Base-by-base conservation (phyloP, 176 grass and related monocot species). In the Calamus simplicifolius region DNA sequence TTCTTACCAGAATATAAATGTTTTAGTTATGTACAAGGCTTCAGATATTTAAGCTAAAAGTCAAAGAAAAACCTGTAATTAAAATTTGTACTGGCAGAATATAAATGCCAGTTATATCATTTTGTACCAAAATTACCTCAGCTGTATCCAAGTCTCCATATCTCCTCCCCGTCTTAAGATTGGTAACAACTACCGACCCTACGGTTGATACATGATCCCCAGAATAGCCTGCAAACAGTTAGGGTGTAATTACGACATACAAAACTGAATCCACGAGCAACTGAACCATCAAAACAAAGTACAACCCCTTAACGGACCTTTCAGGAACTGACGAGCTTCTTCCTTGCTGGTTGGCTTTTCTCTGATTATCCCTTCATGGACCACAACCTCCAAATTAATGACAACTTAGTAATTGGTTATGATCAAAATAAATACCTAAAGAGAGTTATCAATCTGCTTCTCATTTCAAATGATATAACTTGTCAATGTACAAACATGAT, bases 351-450 rank as follows among this genome's bases (percentile, higher is more conserved):
- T 78, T 54, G 92, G 92, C 61, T 97, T 97, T 79, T 97, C 92
- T 70, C 84, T 97, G 30, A 97, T 91, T 78, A 97, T 80, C 68
- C 92, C 87, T 67, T 97, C 61, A 91, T 97, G 87, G 66, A 97
- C 83, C 67, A 88, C 92, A 55, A 97, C 92, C 92, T 97, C 73
- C 74, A 85, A 76, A 74, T 80, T 64, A 77, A 85, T 59, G 80
- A 80, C n/a, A 63, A 27, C 67, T 85, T 76, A 89, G 78, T 81
- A 85, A 7, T 29, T 19, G 17, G 35, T 43, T 43, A 52, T 17
- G 4, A 67, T 30, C 14, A 19, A n/a, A 38, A 67, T 5, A 43
- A 43, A 43, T 43, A 43, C 35, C 5, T 13, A 12, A 43, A 43
- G 35, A 43, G 35, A 12, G 35, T 13, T 43, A 43, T 12, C 8